Percentiles rank a stretch among this genome's conserved stretches.
These are phyloP conservation scores for Suillus discolor DNA, from an alignment of 768 basidiomycete genomes.

Conservation along the genomic window DNA sequence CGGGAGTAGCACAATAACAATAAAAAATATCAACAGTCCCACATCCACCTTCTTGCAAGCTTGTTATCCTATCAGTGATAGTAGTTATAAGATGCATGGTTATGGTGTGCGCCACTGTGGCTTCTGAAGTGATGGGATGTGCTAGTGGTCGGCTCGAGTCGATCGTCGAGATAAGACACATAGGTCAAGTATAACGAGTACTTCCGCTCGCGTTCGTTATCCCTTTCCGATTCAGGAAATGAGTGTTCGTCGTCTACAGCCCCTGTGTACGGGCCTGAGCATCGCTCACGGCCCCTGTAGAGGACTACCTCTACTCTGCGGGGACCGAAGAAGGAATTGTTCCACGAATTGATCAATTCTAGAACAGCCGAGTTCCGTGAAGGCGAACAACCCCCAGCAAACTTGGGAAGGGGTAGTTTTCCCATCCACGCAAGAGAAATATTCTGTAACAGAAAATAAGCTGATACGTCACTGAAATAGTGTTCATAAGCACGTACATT, in stretches of 20 bases:
- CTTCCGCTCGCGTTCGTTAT: conserved; percentile 58
- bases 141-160: too few relatives aligned
- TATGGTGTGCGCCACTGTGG: background rate
- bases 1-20: background rate
- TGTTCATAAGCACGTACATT: conserved; percentile 47
- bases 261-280: conserved; percentile 63
- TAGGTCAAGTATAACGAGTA: conserved; percentile 60
- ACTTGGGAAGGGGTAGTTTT: conserved; percentile 62
- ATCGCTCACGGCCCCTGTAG: conserved; percentile 76
- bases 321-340: conserved; percentile 68
- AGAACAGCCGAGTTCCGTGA: conserved; percentile 60
- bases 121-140: too few relatives aligned
- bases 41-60: background rate
- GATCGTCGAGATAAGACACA: background rate
- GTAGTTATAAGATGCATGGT: rapidly evolving
- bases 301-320: conserved; percentile 80
- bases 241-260: conserved; percentile 54
- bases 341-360: conserved; percentile 80
- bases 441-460: conserved; percentile 47
- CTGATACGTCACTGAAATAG: background rate
- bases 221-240: conserved; percentile 52
- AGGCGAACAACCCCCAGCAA: conserved; percentile 45
- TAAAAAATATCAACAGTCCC: background rate
- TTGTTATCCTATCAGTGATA: conserved; percentile 6
- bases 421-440: conserved; percentile 75